Conservation (phyloP, 164 flowering plant genomes). For the Chimonanthus praecox region DNA sequence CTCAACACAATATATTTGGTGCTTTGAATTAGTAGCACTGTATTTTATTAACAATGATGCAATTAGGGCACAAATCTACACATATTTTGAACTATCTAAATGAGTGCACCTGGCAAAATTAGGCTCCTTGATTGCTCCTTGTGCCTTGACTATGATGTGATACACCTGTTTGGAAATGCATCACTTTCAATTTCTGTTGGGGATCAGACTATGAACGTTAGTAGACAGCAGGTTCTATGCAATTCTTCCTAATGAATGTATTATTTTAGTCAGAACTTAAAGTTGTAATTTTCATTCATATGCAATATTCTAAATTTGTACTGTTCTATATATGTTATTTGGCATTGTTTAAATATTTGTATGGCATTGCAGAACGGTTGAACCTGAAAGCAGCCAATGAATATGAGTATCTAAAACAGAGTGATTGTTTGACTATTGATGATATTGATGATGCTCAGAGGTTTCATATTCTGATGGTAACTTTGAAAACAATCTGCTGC, state of each 20-base stretch:
- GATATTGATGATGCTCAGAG: constrained; percentile 65
- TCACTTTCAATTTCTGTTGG: too few relatives aligned
- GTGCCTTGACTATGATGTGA: too few relatives aligned
- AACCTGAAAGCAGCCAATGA: constrained; percentile 61
- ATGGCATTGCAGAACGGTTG: constrained; percentile 47
- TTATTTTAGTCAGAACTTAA: not conserved
- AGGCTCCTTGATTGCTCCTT: too few relatives aligned
- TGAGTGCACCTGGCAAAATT: too few relatives aligned
- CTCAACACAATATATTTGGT: too few relatives aligned
- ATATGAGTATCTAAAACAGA: constrained; percentile 71
- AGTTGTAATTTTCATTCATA: not conserved
- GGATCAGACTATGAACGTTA: too few relatives aligned
- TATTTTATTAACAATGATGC: too few relatives aligned
- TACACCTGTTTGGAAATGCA: too few relatives aligned
- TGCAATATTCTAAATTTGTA: not conserved
- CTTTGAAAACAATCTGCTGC: not conserved
- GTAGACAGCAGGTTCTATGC: too few relatives aligned
- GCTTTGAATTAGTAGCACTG: too few relatives aligned
- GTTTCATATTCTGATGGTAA: constrained; percentile 73
- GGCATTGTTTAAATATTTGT: not conserved
- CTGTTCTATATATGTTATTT: not conserved
- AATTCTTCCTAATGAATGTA: not conserved
- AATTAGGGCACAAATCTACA: too few relatives aligned
- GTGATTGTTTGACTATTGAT: constrained; percentile 65
- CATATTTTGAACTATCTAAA: too few relatives aligned